These are phyloP conservation scores for Nicotiana undulata DNA, from an alignment of 257 asterid genomes.

Conservation along the genomic window DNA sequence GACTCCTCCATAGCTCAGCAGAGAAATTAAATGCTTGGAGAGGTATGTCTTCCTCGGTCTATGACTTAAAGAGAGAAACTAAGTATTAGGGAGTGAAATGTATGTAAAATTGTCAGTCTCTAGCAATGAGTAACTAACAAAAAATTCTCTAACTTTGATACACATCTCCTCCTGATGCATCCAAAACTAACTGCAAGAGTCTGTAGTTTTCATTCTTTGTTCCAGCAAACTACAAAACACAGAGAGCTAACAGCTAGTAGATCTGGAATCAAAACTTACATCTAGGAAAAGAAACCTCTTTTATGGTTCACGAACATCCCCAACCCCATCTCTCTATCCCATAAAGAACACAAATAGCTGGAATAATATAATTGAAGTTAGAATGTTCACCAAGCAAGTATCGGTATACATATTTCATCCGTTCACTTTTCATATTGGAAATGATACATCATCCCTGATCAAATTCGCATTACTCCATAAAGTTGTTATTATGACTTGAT, in stretches of 20 bases:
- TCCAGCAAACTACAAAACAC: neutral
- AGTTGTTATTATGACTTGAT: neutral
- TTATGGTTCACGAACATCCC: neutral
- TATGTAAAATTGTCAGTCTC: neutral
- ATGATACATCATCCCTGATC: neutral
- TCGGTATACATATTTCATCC: neutral
- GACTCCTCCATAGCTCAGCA: constrained; percentile 72
- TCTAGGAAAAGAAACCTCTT: neutral
- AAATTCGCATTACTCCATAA: neutral
- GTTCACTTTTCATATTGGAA: neutral
- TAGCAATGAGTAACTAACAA: neutral
- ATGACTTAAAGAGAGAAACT: constrained; percentile 31
- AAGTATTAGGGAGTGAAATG: neutral
- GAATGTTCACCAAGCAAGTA: neutral
- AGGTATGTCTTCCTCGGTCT: constrained; percentile 45
- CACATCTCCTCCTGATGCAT: neutral
- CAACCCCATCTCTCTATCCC: neutral
- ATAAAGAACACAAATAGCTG: neutral
- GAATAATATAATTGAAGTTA: neutral
- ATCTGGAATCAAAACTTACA: neutral
- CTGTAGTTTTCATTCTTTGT: neutral
- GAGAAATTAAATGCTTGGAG: constrained; percentile 62
- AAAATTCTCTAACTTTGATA: neutral
- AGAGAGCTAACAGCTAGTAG: neutral
- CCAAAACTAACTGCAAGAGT: neutral